Percentiles rank a stretch among this genome's conserved stretches.
These are phyloP conservation scores for Colletotrichum kahawae DNA, from an alignment of 2,329 filamentous ascomycete genomes.

Conservation along the genomic window DNA sequence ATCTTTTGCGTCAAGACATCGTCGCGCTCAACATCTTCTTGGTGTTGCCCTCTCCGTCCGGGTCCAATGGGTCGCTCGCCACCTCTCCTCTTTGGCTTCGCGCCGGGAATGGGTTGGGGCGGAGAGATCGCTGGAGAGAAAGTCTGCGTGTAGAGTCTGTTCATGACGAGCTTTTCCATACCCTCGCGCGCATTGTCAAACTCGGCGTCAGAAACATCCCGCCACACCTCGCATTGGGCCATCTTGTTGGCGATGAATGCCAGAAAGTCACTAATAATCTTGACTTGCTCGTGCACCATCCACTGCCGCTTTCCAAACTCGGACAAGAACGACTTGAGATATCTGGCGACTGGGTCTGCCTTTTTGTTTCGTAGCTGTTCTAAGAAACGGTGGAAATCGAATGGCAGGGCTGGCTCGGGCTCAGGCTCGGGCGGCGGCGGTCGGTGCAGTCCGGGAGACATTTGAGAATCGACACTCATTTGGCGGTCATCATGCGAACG, in stretches of 20 bases:
- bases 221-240: constrained; percentile 96
- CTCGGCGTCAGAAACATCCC: constrained; percentile 91
- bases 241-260: constrained; percentile 98
- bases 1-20: constrained; percentile 97
- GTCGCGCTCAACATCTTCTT: constrained; percentile 96
- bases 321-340: constrained; percentile 89
- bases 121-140: constrained; percentile 93
- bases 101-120: constrained; percentile 73
- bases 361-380: constrained; percentile 96
- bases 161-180: constrained; percentile 99
- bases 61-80: constrained; percentile 74
- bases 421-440: constrained; percentile 76
- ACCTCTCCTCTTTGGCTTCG: constrained; percentile 71
- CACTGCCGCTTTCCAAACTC: constrained; percentile 98
- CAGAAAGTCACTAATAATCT: constrained; percentile 96
- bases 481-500: constrained; percentile 43
- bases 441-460: constrained; percentile 57
- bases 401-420: constrained; percentile 84
- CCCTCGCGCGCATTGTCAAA: constrained; percentile 98
- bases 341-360: constrained; percentile 96
- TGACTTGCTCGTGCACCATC: constrained; percentile 99
- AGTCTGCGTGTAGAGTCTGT: constrained; percentile 91
- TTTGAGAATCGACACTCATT: constrained; percentile 36
- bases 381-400: constrained; percentile 96
- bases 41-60: constrained; percentile 91